Evolutionary conservation across 1,284 basidiomycete species (phyloP).

Genomic region (Sanghuangporus weigelae): DNA sequence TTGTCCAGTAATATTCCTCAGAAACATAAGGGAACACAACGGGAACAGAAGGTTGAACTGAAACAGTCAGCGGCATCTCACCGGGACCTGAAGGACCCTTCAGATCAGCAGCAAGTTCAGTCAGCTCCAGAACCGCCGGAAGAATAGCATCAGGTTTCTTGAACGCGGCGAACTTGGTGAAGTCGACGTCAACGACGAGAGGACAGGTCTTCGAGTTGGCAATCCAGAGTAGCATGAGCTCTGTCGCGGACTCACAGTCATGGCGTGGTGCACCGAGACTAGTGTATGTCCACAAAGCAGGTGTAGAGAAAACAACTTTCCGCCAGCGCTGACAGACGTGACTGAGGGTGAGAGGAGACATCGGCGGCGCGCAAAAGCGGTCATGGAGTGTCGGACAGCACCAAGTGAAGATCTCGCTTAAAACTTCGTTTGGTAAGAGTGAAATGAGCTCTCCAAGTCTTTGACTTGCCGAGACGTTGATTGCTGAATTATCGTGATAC

Average conservation of each 20-base stretch:
- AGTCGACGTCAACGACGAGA: conserved; percentile 12
- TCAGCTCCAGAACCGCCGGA: conserved; percentile 5
- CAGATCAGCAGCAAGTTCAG: background rate
- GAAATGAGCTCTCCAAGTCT: conserved; percentile 5
- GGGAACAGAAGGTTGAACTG: background rate
- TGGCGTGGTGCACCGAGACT: background rate
- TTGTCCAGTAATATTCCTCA: conserved; percentile 5
- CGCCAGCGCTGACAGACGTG: conserved; percentile 14
- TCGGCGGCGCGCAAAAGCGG: background rate
- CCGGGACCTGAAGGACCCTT: background rate
- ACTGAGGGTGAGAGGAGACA: conserved; percentile 1
- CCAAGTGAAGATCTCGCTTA: conserved; percentile 12
- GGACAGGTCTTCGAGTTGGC: background rate
- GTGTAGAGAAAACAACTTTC: conserved; percentile 2
- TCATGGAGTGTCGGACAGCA: conserved; percentile 9
- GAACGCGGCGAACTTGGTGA: conserved; percentile 4
- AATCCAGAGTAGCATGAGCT: conserved; percentile 9
- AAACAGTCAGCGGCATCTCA: background rate
- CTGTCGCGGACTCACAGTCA: background rate
- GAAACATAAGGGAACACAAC: conserved; percentile 4
- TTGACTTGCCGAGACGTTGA: background rate
- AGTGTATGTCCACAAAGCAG: conserved; percentile 12
- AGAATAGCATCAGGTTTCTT: conserved; percentile 5
- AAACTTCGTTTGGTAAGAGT: conserved; percentile 7
- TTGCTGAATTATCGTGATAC: background rate